Conservation (phyloP, 1,284 basidiomycete species). For the Xerocomus amazonicus region DNA sequence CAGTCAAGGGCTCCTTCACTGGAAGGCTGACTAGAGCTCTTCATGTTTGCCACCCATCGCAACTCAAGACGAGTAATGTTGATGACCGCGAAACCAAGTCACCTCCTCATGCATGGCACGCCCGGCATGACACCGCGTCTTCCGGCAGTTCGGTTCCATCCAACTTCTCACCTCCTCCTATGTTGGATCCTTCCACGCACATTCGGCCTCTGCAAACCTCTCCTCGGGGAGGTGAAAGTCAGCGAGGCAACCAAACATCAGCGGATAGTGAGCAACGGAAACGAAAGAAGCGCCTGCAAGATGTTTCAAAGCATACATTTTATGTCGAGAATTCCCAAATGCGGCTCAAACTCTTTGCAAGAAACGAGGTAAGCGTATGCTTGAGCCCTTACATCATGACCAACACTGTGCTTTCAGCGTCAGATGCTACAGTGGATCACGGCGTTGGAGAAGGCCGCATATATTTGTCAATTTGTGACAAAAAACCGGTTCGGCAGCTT, state of each 20-base stretch:
- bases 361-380: constrained; percentile 64
- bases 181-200: constrained; percentile 77
- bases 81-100: constrained; percentile 5
- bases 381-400: not conserved
- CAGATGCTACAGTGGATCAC: constrained; percentile 99
- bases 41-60: constrained; percentile 25
- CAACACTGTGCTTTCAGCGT: constrained; percentile 45
- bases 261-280: constrained; percentile 37
- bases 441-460: constrained; percentile 81
- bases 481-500: constrained; percentile 91
- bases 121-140: constrained; percentile 23
- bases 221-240: constrained; percentile 16
- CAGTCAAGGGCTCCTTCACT: constrained; percentile 50
- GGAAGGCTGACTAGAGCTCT: constrained; percentile 48
- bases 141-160: constrained; percentile 37
- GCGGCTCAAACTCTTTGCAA: constrained; percentile 83
- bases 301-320: constrained; percentile 90
- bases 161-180: constrained; percentile 43
- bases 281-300: constrained; percentile 44
- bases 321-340: constrained; percentile 91
- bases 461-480: constrained; percentile 76
- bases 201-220: constrained; percentile 46
- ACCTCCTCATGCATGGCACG: constrained; percentile 9
- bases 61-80: constrained; percentile 5
- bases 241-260: constrained; percentile 20